These are phyloP conservation scores for Sporothrix brasiliensis DNA, from an alignment of 2,329 filamentous ascomycete species.

Conservation along the genomic window DNA sequence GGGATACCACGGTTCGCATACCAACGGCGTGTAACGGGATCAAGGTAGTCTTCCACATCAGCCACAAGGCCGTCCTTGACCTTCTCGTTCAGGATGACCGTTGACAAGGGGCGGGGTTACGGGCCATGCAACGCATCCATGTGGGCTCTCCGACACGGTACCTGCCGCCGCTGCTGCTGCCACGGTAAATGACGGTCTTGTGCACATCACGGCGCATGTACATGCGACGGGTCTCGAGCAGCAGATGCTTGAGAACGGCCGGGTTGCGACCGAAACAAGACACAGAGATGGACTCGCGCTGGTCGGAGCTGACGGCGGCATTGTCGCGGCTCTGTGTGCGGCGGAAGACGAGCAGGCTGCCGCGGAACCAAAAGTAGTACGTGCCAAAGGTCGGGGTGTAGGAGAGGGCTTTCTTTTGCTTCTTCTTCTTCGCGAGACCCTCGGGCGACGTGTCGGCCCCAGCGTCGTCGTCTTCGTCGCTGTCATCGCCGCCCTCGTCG, in stretches of 20 bases:
- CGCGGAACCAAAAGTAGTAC: constrained; percentile 70
- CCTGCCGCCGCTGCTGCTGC: constrained; percentile 48
- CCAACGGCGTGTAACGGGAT: constrained; percentile 69
- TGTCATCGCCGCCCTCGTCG: constrained; percentile 38
- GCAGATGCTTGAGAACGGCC: constrained; percentile 62
- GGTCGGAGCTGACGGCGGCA: constrained; percentile 38
- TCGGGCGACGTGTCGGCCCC: constrained; percentile 14
- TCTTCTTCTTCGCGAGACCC: constrained; percentile 32
- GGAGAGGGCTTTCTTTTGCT: constrained; percentile 54
- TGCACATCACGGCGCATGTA: constrained; percentile 62
- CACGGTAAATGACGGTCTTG: constrained; percentile 68
- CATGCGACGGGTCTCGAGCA: constrained; percentile 59
- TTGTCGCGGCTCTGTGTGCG: constrained; percentile 55
- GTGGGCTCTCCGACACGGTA: constrained; percentile 46
- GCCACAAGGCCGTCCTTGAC: constrained; percentile 62
- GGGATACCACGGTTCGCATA: constrained; percentile 83
- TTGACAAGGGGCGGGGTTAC: constrained; percentile 64
- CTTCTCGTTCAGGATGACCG: constrained; percentile 64
- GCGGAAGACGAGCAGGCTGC: constrained; percentile 60
- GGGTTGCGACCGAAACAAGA: constrained; percentile 66
- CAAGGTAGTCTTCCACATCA: constrained; percentile 65
- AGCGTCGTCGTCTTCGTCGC: constrained; percentile 40
- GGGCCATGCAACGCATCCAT: constrained; percentile 66
- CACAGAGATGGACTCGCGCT: constrained; percentile 62
- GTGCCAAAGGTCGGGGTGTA: constrained; percentile 70